A percentile compares a stretch with the other conserved stretches of the same genome.
These are phyloP conservation scores for Liriodendron chinense DNA, from an alignment of 164 flowering plant species.

Conservation along the genomic window DNA sequence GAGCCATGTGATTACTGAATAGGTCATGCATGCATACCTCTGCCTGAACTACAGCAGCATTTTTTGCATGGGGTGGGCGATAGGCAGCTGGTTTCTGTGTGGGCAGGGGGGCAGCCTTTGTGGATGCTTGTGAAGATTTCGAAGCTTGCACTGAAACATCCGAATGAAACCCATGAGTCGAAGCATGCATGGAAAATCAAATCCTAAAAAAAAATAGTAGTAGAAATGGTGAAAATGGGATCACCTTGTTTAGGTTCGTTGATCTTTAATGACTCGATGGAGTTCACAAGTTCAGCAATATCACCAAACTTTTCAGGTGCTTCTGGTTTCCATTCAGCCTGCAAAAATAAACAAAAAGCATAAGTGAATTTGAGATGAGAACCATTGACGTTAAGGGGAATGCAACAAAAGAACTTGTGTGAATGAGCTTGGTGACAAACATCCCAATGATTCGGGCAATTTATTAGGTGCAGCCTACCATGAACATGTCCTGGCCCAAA, in stretches of 20 bases:
- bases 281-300: constrained; percentile 27
- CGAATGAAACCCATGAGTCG: constrained; percentile 8
- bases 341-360: neutral
- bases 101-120: constrained; percentile 44
- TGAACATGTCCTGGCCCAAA: neutral
- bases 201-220: neutral
- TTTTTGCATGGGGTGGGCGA: constrained; percentile 94
- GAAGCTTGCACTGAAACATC: constrained; percentile 50
- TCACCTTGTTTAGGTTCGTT: constrained; percentile 23
- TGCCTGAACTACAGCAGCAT: constrained; percentile 67
- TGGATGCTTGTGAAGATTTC: constrained; percentile 39
- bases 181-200: neutral
- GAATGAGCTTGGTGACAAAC: neutral
- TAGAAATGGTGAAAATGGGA: neutral
- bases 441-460: neutral
- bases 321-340: constrained; percentile 45
- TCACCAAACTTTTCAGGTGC: constrained; percentile 32
- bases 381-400: neutral
- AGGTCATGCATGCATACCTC: constrained; percentile 48
- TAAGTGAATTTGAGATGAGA: neutral
- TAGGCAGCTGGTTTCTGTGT: constrained; percentile 87
- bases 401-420: neutral
- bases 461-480: neutral
- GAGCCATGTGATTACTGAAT: neutral
- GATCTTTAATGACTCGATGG: constrained; percentile 22